A percentile compares a stretch with the other conserved stretches of the same genome.
These are phyloP conservation scores for Rachicladosporium sp. DNA, from an alignment of 2,329 filamentous ascomycete species.

Conservation along the genomic window DNA sequence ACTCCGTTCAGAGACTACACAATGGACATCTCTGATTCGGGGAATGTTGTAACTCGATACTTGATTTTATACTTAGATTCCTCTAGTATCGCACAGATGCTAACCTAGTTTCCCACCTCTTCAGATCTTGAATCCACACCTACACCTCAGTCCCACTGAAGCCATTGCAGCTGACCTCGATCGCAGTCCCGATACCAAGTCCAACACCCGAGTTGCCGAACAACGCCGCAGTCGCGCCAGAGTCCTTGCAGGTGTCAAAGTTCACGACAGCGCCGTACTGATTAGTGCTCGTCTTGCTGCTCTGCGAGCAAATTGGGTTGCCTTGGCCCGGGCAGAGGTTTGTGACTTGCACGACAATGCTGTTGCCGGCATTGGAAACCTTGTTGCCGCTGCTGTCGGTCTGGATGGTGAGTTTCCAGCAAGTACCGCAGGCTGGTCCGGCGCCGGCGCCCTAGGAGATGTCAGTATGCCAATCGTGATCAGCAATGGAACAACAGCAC, in stretches of 20 bases:
- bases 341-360: constrained; percentile 28
- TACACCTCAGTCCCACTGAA: constrained; percentile 8
- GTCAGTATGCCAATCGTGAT: too few relatives aligned
- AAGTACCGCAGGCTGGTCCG: constrained; percentile 29
- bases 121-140: too few relatives aligned
- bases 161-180: constrained; percentile 17
- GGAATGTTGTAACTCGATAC: too few relatives aligned
- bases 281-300: constrained; percentile 21
- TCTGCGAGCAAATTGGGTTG: constrained; percentile 28
- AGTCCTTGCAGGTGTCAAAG: constrained; percentile 31
- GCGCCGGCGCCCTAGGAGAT: constrained; percentile 20
- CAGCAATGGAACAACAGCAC: neutral
- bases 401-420: constrained; percentile 26
- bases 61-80: too few relatives aligned
- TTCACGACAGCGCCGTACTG: constrained; percentile 30
- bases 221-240: constrained; percentile 24
- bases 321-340: constrained; percentile 29
- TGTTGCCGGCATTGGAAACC: constrained; percentile 20
- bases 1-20: too few relatives aligned
- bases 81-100: too few relatives aligned
- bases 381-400: constrained; percentile 21
- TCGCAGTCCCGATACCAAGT: constrained; percentile 21
- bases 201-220: constrained; percentile 24
- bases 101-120: too few relatives aligned
- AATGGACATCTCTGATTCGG: too few relatives aligned